Base-by-base conservation (phyloP, 2,329 filamentous ascomycete species). In the Cladosporium halotolerans region DNA sequence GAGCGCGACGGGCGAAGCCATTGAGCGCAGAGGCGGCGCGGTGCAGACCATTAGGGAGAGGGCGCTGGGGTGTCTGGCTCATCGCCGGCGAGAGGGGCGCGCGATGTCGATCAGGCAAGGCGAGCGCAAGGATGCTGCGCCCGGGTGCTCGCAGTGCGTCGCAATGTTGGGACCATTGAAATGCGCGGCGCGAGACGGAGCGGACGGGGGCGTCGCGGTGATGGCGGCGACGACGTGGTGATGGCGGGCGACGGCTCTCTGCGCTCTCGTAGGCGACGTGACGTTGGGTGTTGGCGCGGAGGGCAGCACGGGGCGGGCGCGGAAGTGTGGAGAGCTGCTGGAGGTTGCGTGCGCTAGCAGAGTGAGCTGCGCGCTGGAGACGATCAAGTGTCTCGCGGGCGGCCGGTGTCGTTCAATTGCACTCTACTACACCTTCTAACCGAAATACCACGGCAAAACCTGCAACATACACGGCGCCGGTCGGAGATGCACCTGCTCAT, bases 21-120 rank as follows among this genome's bases (percentile, higher is more conserved):
- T 66, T 60, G 52, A 63, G 60, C 54, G 62, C 66, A 64, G 62
- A 66, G 55, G 63, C 66, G 65, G 62, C 66, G 66, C 61, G 61
- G 59, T 64, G 61, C 55, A 62, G 51, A 55, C 68, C 72, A 72
- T 75, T 68, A 61, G 68, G 66, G 53, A 58, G 55, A 58, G 67
- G 66, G 63, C 71, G 72, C 59, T 69, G 70, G 53, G 72, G 72
- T 65, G 70, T 65, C 55, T 62, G 60, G 57, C 55, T 66, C 62
- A 66, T 66, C 53, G 46, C 63, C 61, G 57, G 53, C 41, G 42
- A 43, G 52, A 34, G 52, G 45, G 48, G 41, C 45, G 49, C 48
- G 40, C 28, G 18, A 32, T 39, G 40, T 40, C 48, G 48, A 51
- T 51, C 48, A 51, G 48, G 48, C 40, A 42, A 41, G 41, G 43